A percentile compares a stretch with the other conserved stretches of the same genome.
Conservation (phyloP, 306 rosid genomes). For the Ormosia emarginata region DNA sequence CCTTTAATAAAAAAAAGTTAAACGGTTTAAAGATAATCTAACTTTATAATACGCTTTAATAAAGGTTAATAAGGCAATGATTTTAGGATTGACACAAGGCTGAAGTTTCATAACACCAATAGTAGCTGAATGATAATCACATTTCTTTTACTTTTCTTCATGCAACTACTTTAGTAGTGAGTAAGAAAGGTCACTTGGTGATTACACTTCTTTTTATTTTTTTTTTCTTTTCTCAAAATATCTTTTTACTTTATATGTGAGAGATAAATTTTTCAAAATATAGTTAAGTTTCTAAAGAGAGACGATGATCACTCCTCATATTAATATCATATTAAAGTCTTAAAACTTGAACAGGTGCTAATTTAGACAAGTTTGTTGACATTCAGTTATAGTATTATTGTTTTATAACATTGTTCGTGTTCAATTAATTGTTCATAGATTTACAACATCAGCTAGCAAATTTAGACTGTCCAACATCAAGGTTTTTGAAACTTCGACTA, state of each 20-base stretch:
- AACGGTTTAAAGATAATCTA: not conserved
- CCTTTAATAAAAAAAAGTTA: not conserved
- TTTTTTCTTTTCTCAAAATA: not conserved
- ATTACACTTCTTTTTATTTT: not conserved
- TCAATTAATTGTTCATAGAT: not conserved
- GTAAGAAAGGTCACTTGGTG: not conserved
- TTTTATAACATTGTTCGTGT: not conserved
- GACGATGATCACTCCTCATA: too few species aligned
- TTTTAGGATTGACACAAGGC: not conserved
- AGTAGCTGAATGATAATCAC: not conserved
- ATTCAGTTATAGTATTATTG: too few species aligned
- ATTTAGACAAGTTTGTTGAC: too few species aligned
- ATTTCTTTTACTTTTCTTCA: not conserved
- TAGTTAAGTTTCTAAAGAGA: too few species aligned
- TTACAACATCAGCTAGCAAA: not conserved
- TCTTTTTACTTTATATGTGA: too few species aligned
- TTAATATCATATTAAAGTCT: too few species aligned
- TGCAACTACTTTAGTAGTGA: not conserved
- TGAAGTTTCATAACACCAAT: not conserved
- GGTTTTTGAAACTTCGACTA: not conserved
- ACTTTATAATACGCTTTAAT: constrained; percentile 4
- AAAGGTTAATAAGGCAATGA: not conserved
- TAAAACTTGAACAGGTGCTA: too few species aligned
- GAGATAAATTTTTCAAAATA: too few species aligned
- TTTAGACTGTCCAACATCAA: not conserved